phyloP scores from a whole-genome alignment of 192 early-diverging fungal species.

The Umbelopsis vinacea region DNA sequence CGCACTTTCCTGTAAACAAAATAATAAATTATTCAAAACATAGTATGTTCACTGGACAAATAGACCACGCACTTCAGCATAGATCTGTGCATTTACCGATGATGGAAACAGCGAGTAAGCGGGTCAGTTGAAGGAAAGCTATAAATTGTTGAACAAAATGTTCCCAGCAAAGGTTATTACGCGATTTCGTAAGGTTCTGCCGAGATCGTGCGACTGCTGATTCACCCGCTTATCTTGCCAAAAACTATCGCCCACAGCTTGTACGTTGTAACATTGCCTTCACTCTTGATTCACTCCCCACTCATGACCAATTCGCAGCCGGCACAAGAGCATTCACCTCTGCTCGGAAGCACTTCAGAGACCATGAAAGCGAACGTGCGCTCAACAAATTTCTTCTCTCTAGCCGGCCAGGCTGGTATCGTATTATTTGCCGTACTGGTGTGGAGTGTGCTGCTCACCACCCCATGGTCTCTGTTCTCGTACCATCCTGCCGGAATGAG shows the following conservation, averaged over 20 bases:
- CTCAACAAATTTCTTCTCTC: background rate
- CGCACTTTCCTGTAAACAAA: too few relatives aligned
- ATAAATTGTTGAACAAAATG: background rate
- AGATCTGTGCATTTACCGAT: too few relatives aligned
- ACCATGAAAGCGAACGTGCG: background rate
- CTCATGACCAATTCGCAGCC: background rate
- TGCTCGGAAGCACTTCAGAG: background rate
- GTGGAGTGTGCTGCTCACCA: slow-evolving; percentile 26
- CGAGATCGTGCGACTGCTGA: background rate
- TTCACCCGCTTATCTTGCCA: background rate
- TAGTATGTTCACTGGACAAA: too few relatives aligned
- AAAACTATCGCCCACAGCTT: background rate
- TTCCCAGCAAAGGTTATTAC: background rate
- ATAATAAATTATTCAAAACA: too few relatives aligned
- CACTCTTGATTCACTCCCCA: background rate
- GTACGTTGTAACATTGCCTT: background rate
- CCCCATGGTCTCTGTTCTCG: slow-evolving; percentile 33
- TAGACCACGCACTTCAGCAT: too few relatives aligned
- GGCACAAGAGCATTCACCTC: background rate
- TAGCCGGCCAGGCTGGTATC: slow-evolving; percentile 22
- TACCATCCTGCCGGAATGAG: slow-evolving; percentile 41
- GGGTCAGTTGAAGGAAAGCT: too few relatives aligned
- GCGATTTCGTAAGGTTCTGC: background rate
- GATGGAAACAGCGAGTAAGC: too few relatives aligned
- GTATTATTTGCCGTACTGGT: slow-evolving; percentile 32